Base-by-base conservation (phyloP, 2,329 filamentous ascomycete genomes). In the Alternaria arbusti region DNA sequence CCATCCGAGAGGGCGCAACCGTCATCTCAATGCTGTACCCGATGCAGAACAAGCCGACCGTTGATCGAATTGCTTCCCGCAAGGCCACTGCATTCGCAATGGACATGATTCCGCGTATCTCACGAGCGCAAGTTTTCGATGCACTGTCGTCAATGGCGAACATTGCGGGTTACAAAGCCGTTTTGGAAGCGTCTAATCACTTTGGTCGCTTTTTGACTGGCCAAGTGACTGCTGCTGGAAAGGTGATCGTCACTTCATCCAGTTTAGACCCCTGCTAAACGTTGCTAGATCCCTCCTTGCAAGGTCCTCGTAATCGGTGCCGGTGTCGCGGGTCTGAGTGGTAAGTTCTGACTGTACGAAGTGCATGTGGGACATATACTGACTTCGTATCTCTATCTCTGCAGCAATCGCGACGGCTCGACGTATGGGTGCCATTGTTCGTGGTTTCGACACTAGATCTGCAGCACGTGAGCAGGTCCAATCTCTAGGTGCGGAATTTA, bases 91-190 rank as follows among this genome's bases (percentile, higher is more conserved):
- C 88, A 15, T 96, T 97, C 76, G 93, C 94, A 22, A 97, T 97
- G 93, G 94, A 97, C 76, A 91, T 94, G 89, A 91, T 97, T 56
- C 94, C 94, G 15, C 89, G 94, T 44, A 97, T 97, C 71, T 96
- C 93, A 1, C 88, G 94, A 50, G 93, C 94, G 1, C 94, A 97
- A 77, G 89, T 92, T 0, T 97, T 96, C 72, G 93, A 97, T 80
- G 93, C 93, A 1, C 84, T 97, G 59, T 94, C 92, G 78, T 96
- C 92, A 10, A 97, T 97, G 94, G 93, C 94, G 64, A 97, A 97
- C 72, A 97, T 97, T 81, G 92, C 93, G 22, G 94, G 94, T 0
- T 97, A 97, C 82, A 97, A 96, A 80, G 94, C 93, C 44, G 92
- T 97, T 1, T 83, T 97, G 46, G 93, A 97, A 79, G 94, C 93